These are phyloP conservation scores for Exophiala xenobiotica DNA, from an alignment of 2,329 filamentous ascomycete genomes.

Conservation along the genomic window DNA sequence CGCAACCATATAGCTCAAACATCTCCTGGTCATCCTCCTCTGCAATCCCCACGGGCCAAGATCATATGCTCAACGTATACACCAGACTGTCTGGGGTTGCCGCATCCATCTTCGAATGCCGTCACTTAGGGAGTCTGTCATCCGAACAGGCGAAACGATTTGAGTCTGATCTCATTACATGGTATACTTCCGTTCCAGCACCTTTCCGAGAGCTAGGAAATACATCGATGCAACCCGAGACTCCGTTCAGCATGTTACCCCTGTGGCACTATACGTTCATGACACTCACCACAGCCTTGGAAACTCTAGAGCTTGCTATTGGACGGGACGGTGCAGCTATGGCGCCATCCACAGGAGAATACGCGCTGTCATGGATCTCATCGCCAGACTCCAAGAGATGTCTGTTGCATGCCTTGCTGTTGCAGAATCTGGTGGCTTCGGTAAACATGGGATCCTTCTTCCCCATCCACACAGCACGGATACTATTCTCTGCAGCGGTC, in stretches of 20 bases:
- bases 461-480: conserved; percentile 12
- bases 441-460: conserved; percentile 8
- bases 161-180: conserved; percentile 17
- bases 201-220: conserved; percentile 1
- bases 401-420: conserved; percentile 11
- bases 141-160: conserved; percentile 5
- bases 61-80: conserved; percentile 11
- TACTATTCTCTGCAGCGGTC: conserved; percentile 16
- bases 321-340: conserved; percentile 9
- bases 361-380: conserved; percentile 10
- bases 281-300: conserved; percentile 6
- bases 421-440: conserved; percentile 11
- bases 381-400: conserved; percentile 15
- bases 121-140: conserved; percentile 12
- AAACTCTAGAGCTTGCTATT: conserved; percentile 11
- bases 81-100: conserved; percentile 16
- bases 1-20: too few species aligned
- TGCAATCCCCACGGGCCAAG: background rate
- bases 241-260: conserved; percentile 17
- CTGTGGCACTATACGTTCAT: conserved; percentile 19
- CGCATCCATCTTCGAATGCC: conserved; percentile 16
- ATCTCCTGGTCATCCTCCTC: background rate
- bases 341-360: conserved; percentile 2
- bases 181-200: conserved; percentile 6
- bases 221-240: background rate